Conservation (phyloP, 495 filamentous ascomycete species). For the Parathielavia hyrcaniae region DNA sequence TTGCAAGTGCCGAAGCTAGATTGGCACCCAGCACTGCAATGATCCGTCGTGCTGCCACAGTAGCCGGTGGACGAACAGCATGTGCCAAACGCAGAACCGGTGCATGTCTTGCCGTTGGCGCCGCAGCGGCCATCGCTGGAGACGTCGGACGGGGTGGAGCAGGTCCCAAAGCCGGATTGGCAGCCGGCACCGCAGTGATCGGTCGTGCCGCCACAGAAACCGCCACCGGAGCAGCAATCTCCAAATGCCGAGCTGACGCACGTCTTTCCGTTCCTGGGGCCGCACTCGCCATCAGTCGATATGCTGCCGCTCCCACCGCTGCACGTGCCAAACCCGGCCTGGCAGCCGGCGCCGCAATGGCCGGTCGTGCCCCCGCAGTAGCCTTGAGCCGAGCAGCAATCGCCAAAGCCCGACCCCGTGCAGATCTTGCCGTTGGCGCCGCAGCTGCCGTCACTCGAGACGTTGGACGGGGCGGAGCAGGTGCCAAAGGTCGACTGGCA, state of each 20-base stretch:
- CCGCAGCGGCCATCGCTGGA: too few relatives aligned
- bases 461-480: constrained; percentile 27
- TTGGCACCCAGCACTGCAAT: background rate
- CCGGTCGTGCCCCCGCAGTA: constrained; percentile 46
- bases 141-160: too few relatives aligned
- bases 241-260: background rate
- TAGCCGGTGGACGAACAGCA: background rate
- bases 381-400: constrained; percentile 41
- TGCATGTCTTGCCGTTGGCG: background rate
- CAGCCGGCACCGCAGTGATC: background rate
- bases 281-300: background rate
- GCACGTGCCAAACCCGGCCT: constrained; percentile 46
- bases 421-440: constrained; percentile 45
- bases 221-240: background rate
- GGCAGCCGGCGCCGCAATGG: constrained; percentile 49
- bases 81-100: background rate
- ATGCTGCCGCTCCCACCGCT: constrained; percentile 22
- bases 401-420: constrained; percentile 38
- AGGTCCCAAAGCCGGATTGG: background rate
- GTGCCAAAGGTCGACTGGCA: constrained; percentile 47
- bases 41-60: background rate
- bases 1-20: background rate
- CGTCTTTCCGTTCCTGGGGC: background rate
- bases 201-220: background rate
- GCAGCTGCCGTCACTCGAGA: constrained; percentile 45